These are phyloP conservation scores for Gaeumannomyces tritici DNA, from an alignment of 2,329 filamentous ascomycete genomes.

Conservation along the genomic window DNA sequence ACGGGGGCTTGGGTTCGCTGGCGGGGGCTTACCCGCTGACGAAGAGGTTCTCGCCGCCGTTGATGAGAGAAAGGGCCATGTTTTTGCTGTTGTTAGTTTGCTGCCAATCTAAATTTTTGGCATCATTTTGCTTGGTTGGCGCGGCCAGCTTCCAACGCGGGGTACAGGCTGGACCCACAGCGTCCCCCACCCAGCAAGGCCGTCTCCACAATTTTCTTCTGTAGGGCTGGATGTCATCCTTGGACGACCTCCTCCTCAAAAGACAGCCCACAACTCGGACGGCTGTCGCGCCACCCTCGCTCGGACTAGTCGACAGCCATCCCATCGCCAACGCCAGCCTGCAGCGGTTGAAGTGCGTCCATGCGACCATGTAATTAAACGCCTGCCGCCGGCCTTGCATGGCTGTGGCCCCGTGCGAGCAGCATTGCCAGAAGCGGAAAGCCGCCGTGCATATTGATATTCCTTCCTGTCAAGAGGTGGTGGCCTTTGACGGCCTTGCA, in stretches of 20 bases:
- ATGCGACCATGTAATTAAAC: no score
- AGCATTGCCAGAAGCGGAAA: not conserved
- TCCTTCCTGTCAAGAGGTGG: not conserved
- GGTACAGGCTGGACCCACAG: not conserved
- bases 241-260: no score
- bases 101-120: not conserved
- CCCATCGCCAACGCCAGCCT: no score
- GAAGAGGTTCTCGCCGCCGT: constrained; percentile 61
- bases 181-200: not conserved
- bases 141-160: no score
- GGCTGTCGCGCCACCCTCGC: no score
- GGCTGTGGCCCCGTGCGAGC: not conserved
- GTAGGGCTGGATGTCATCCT: no score
- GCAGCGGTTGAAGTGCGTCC: no score
- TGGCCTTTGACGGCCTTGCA: no score
- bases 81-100: not conserved
- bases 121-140: not conserved
- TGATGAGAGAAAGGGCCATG: constrained; percentile 58
- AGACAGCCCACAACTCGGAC: no score
- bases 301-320: no score
- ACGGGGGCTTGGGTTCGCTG: not conserved
- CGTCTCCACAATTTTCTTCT: no score
- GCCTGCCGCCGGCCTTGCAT: not conserved
- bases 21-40: constrained; percentile 60
- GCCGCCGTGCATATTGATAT: not conserved